Conservation (phyloP, 176 grass and related monocot species). For the Themeda triandra region DNA sequence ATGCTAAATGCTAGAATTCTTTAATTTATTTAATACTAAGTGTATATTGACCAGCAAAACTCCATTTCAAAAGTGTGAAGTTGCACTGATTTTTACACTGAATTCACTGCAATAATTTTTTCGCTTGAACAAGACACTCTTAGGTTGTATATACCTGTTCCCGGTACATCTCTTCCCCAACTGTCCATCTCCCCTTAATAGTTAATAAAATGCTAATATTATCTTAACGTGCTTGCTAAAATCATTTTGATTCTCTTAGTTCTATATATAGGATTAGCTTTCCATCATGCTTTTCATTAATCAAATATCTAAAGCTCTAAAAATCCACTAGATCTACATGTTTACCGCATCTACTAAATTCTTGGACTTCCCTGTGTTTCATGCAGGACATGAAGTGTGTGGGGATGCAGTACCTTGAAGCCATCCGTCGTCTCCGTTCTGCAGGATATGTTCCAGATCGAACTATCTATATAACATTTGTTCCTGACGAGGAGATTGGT, state of each 20-base stretch:
- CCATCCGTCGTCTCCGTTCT: conserved; percentile 56
- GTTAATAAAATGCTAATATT: not conserved
- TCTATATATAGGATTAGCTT: not conserved
- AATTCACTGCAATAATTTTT: too few relatives aligned
- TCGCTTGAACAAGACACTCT: too few relatives aligned
- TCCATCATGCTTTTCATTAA: not conserved
- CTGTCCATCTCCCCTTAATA: not conserved
- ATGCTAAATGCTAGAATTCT: not conserved
- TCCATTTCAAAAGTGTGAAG: too few relatives aligned
- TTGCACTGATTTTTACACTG: too few relatives aligned
- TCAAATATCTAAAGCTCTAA: not conserved
- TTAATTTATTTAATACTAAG: not conserved
- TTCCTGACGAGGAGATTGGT: conserved; percentile 92
- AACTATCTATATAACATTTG: conserved; percentile 82
- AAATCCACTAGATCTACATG: not conserved
- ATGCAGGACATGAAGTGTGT: conserved; percentile 97
- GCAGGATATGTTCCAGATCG: conserved; percentile 62
- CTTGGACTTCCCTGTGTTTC: not conserved
- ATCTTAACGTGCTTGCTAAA: not conserved
- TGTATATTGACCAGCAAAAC: too few relatives aligned
- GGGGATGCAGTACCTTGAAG: conserved; percentile 96
- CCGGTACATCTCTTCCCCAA: not conserved
- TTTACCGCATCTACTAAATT: not conserved
- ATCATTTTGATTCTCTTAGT: not conserved
- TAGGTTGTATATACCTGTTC: not conserved